Conservation (phyloP, 1,139 yeast genomes). For the Nakaseomyces delphensis region DNA sequence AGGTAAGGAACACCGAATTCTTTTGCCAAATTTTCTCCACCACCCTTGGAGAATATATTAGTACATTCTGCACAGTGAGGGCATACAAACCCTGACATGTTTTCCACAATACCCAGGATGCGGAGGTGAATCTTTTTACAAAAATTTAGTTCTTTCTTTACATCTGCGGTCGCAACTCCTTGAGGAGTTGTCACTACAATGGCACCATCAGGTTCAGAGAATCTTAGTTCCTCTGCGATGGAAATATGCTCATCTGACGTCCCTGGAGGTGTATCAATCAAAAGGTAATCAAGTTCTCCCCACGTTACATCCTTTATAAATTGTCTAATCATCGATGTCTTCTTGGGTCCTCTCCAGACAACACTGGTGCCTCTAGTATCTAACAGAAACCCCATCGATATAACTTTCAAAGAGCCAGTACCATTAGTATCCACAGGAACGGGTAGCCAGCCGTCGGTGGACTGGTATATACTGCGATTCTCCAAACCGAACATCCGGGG, state of each 20-base stretch:
- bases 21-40: slow-evolving; percentile 68
- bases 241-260: slow-evolving; percentile 98
- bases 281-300: slow-evolving; percentile 75
- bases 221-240: slow-evolving; percentile 80
- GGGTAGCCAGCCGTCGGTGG: slow-evolving; percentile 86
- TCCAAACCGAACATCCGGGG: slow-evolving; percentile 97
- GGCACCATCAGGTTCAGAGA: slow-evolving; percentile 81
- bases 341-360: slow-evolving; percentile 98
- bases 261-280: slow-evolving; percentile 98
- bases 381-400: slow-evolving; percentile 86
- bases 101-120: slow-evolving; percentile 82
- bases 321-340: slow-evolving; percentile 95
- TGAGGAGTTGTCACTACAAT: slow-evolving; percentile 96
- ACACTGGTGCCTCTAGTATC: slow-evolving; percentile 82
- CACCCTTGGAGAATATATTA: slow-evolving; percentile 85
- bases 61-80: slow-evolving; percentile 91
- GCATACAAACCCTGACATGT: slow-evolving; percentile 95
- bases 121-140: slow-evolving; percentile 78
- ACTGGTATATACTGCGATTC: slow-evolving; percentile 67
- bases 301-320: slow-evolving; percentile 84
- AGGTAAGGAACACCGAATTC: slow-evolving; percentile 56
- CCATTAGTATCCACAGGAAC: slow-evolving; percentile 37
- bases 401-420: slow-evolving; percentile 41
- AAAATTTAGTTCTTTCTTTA: slow-evolving; percentile 85
- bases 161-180: slow-evolving; percentile 86